Base-by-base conservation (phyloP, 441 rosid species). In the Pelargonium fulgidum region DNA sequence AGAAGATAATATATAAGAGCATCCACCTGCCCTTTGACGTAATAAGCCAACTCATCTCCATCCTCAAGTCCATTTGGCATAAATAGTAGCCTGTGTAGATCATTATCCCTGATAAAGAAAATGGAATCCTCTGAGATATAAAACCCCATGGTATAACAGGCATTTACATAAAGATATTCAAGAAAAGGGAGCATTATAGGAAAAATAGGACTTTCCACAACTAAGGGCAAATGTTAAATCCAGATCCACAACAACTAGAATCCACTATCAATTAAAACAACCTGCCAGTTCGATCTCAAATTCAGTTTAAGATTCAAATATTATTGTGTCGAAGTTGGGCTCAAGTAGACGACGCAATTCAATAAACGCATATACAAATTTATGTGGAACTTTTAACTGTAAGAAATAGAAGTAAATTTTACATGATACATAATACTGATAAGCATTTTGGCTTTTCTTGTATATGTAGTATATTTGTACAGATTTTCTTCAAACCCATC, bases 41-140 rank as follows among this genome's bases (percentile, higher is more conserved):
- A 81, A 81, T 95, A 95, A 22, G 90, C 87, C 78, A 95, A 79
- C 78, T 83, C 89, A 72, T 94, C 87, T 66, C 98, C 98, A 79
- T 95, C 98, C 56, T 94, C 88, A 70, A 95, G 87, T 69, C 99
- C 99, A 68, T 87, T 85, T 50, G 84, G 92, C 90, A 86, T 86
- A 83, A 95, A 95, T 64, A 92, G 91, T 71, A 89, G 75, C 70
- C 87, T 86, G 71, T 95, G 99, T 68, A 89, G 85, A 82, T 90
- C 96, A 81, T 95, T 90, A 76, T 95, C 99, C 85, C 98, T 95
- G 73, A 68, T 62, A 75, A 68, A 44, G 74, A 14, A 17, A 58
- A 6, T 47, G 70, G 26, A 13, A 68, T 50, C 29, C 20, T 39
- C 33, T 12, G 65, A 70, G 11, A 52, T 64, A 66, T 33, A 61